These are phyloP conservation scores for Verruconis gallopava DNA, from an alignment of 2,329 filamentous ascomycete species.

Conservation along the genomic window DNA sequence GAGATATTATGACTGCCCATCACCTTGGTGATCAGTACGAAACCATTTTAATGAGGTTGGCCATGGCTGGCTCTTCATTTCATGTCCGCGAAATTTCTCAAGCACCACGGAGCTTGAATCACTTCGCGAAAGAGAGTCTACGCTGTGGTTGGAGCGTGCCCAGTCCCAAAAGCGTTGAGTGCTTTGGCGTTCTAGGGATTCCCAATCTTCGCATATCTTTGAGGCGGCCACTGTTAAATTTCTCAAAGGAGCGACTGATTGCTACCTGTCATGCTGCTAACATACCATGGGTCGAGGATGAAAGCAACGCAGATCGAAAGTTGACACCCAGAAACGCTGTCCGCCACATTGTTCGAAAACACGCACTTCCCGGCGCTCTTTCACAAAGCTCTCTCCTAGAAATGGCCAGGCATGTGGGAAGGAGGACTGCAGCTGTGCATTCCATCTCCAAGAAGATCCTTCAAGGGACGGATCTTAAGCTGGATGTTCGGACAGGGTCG, in stretches of 20 bases:
- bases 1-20: conserved; percentile 64
- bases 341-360: conserved; percentile 47
- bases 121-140: neutral
- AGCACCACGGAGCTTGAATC: no score
- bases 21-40: conserved; percentile 88
- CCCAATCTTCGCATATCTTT: conserved; percentile 55
- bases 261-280: conserved; percentile 57
- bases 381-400: neutral
- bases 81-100: neutral
- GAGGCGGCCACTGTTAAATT: conserved; percentile 56
- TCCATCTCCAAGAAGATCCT: neutral
- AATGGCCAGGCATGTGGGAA: neutral
- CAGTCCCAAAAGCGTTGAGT: neutral
- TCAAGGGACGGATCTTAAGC: neutral
- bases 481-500: neutral
- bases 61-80: neutral
- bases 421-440: neutral
- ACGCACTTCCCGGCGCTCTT: conserved; percentile 42
- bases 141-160: neutral
- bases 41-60: conserved; percentile 26
- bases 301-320: conserved; percentile 65
- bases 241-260: conserved; percentile 60
- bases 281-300: conserved; percentile 70
- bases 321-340: conserved; percentile 73
- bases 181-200: conserved; percentile 16